Base-by-base conservation (phyloP, 2,329 filamentous ascomycete species). In the Ophiostoma fasciatum region DNA sequence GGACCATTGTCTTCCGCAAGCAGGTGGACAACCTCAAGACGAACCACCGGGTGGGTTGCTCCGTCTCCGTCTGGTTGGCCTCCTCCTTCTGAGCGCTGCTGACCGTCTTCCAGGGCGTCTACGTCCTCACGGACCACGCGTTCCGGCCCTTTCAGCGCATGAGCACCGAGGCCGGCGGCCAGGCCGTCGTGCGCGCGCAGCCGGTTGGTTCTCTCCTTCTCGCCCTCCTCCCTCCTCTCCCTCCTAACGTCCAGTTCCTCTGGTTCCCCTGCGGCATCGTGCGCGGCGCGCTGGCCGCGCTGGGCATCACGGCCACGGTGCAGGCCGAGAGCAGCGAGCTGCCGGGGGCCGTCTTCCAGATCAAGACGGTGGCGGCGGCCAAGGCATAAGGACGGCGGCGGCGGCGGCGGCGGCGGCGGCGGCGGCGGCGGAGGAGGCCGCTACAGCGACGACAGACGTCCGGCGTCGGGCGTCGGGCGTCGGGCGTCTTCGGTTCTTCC, bases 21-120 rank as follows among this genome's bases (percentile, higher is more conserved):
- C 92, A 96, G 57, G 83, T 98, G 51, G 90, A 98, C 59, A 98
- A 98, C 55, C 68, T 98, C 31, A 98, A 98, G 61, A 98, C 90
- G 8, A 98, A 98, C 53, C 90, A 98, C 55, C 68, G 90, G 49
- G 80, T 84, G 62, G 14, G 66, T 48, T 30, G 8, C 13, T 29
- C 17, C 22, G 21, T 23, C 28, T 14, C 17, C 14, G 12, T 18
- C 22, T 8, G 12, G 4, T 33, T 26, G 11, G 19, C n/a, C 27
- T 22, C 4, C 12, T 15, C 28, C 8, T 12, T 15, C 30, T 14
- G 18, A 13, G 2, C 29, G 6, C 19, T 22, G 31, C 43, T 46
- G 18, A 46, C 39, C 19, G 18, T 13, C 17, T 3, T 7, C 37
- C 40, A 83, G 77, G 90, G 90, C 34, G 85, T 96, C 47, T 98